These are phyloP conservation scores for Phyllosticta citriasiana DNA, from an alignment of 2,329 filamentous ascomycete species.

Conservation along the genomic window DNA sequence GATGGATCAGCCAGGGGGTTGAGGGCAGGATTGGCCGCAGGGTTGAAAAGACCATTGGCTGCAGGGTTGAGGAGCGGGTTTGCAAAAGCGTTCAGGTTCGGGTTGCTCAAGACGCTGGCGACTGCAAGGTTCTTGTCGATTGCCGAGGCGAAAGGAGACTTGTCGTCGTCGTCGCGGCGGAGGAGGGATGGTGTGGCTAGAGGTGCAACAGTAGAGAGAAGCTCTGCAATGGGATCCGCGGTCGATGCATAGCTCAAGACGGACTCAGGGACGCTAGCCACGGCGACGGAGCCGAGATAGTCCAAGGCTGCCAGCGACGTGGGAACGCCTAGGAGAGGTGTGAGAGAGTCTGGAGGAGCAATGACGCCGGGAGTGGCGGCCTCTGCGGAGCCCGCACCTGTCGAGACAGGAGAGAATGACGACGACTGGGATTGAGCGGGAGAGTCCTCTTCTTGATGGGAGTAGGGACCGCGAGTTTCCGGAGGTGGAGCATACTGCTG, in stretches of 20 bases:
- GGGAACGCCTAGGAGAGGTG: background rate
- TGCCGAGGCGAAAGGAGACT: background rate
- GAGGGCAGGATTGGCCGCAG: background rate
- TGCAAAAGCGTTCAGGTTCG: background rate
- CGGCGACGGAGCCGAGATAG: background rate
- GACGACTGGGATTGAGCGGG: no score
- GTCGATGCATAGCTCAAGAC: background rate
- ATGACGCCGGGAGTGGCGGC: background rate
- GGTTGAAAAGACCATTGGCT: background rate
- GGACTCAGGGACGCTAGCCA: background rate
- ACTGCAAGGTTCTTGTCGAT: background rate
- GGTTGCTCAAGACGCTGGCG: background rate
- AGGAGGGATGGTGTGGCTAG: background rate
- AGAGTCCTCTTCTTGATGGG: background rate
- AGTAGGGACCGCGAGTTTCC: background rate
- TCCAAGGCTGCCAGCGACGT: conserved; percentile 1
- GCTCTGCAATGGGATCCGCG: background rate
- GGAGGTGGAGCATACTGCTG: background rate
- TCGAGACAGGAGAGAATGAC: background rate
- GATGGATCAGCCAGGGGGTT: background rate
- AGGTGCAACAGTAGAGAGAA: background rate
- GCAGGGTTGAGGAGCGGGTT: background rate
- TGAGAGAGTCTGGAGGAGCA: background rate
- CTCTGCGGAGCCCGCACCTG: background rate
- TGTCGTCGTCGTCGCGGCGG: background rate